phyloP scores from a whole-genome alignment of 768 basidiomycete species.

The Russula ochroleuca region DNA sequence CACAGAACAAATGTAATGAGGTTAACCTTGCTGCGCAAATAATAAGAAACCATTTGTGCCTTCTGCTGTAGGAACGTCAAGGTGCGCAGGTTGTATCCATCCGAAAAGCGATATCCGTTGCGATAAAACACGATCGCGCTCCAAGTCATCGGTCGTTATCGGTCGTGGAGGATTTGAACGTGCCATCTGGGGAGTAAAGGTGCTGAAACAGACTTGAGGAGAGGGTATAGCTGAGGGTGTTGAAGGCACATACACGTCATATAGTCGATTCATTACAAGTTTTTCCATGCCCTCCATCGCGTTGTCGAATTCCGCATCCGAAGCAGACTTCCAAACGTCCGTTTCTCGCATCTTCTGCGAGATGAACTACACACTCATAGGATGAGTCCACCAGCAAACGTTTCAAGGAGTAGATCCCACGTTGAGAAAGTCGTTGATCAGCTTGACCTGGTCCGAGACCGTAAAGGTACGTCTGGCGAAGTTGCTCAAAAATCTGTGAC shows the following conservation, averaged over 20 bases:
- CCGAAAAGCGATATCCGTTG: slow-evolving; percentile 89
- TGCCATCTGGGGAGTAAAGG: slow-evolving; percentile 83
- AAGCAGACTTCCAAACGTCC: slow-evolving; percentile 76
- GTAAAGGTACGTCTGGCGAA: slow-evolving; percentile 90
- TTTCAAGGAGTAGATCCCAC: slow-evolving; percentile 39
- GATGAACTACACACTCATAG: slow-evolving; percentile 64
- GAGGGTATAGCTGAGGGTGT: neutral
- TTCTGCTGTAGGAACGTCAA: slow-evolving; percentile 82
- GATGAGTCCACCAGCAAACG: slow-evolving; percentile 16
- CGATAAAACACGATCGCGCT: slow-evolving; percentile 83
- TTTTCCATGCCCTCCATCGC: slow-evolving; percentile 99
- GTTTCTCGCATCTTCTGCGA: slow-evolving; percentile 77
- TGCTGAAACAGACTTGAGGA: slow-evolving; percentile 47
- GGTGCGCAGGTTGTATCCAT: slow-evolving; percentile 85
- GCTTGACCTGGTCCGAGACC: slow-evolving; percentile 88
- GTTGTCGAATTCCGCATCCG: slow-evolving; percentile 88
- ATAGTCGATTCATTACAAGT: slow-evolving; percentile 96
- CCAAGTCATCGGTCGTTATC: slow-evolving; percentile 92
- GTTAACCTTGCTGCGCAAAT: slow-evolving; percentile 82
- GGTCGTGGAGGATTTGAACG: slow-evolving; percentile 62
- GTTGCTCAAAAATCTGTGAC: slow-evolving; percentile 84
- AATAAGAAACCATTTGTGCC: slow-evolving; percentile 76
- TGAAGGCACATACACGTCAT: slow-evolving; percentile 74
- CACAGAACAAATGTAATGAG: neutral
- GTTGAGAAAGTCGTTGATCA: slow-evolving; percentile 89